Percentiles rank a stretch among this genome's conserved stretches.
Evolutionary conservation across 169 alveolate species (phyloP).

Genomic region (Amoebophrya sp.): DNA sequence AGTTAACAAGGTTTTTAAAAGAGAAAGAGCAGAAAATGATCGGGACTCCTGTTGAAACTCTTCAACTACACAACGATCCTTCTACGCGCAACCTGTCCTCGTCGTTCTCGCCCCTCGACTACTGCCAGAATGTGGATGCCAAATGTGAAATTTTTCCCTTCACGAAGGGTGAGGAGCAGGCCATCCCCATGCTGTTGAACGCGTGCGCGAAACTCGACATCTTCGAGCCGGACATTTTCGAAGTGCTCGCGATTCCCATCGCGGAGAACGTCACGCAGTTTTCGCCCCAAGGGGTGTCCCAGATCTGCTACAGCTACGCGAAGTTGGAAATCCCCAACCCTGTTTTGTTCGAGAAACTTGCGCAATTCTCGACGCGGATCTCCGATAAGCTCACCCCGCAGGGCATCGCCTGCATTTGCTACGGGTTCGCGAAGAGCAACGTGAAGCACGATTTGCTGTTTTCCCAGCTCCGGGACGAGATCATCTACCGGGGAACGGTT

Average conservation of each 20-base stretch:
- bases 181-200: not conserved
- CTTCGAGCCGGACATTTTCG: not conserved
- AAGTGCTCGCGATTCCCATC: not conserved
- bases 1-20: not conserved
- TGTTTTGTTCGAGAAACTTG: not conserved
- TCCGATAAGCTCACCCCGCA: not conserved
- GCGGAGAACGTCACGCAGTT: not conserved
- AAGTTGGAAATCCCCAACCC: not conserved
- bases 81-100: too few species aligned
- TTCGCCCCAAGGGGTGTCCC: not conserved
- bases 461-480: not conserved
- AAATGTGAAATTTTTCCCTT: not conserved
- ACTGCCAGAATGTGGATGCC: not conserved
- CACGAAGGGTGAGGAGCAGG: not conserved
- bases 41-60: too few species aligned
- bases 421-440: not conserved
- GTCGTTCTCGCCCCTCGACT: too few species aligned
- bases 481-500: not conserved
- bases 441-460: not conserved
- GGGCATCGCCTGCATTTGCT: not conserved
- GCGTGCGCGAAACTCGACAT: not conserved
- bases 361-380: not conserved
- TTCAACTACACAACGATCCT: too few species aligned
- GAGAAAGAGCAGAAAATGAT: not conserved
- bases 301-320: not conserved